Conservation (phyloP, 108 stramenopile genomes). For the Fragilaria crotonensis region DNA sequence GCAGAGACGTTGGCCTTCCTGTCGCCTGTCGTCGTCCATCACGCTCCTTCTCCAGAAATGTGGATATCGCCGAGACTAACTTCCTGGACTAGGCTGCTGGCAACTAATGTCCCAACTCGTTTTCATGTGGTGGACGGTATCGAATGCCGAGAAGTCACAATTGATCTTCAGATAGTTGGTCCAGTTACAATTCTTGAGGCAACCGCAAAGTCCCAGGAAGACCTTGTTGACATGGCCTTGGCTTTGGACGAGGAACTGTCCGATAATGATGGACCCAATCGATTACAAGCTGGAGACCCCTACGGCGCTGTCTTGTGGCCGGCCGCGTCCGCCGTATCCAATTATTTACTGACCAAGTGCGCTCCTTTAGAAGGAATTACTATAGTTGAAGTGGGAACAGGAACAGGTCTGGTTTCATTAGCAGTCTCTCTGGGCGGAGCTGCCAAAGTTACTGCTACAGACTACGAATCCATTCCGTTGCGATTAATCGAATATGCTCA, state of each 20-base stretch:
- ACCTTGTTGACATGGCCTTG: slow-evolving; percentile 42
- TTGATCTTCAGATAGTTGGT: slow-evolving; percentile 27
- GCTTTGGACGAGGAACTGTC: slow-evolving; percentile 26
- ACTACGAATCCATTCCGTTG: slow-evolving; percentile 51
- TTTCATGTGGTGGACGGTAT: slow-evolving; percentile 31
- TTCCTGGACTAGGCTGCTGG: too few relatives aligned
- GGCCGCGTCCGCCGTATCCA: slow-evolving; percentile 41
- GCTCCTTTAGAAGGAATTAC: slow-evolving; percentile 8
- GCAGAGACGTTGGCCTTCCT: too few relatives aligned
- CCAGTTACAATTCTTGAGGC: slow-evolving; percentile 49
- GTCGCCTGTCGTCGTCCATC: too few relatives aligned
- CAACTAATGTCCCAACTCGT: too few relatives aligned
- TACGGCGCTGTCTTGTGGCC: slow-evolving; percentile 71
- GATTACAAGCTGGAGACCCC: slow-evolving; percentile 24
- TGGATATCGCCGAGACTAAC: too few relatives aligned
- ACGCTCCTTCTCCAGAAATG: too few relatives aligned
- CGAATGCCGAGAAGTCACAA: slow-evolving; percentile 28
- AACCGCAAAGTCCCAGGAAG: slow-evolving; percentile 48
- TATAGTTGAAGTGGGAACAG: slow-evolving; percentile 51
- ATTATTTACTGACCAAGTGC: slow-evolving; percentile 17
- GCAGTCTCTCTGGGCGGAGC: slow-evolving; percentile 34
- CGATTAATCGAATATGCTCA: slow-evolving; percentile 32
- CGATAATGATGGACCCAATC: not conserved
- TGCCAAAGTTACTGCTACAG: slow-evolving; percentile 42
- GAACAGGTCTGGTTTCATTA: slow-evolving; percentile 54